These are phyloP conservation scores for Hymenochaete sp. DNA, from an alignment of 1,284 basidiomycete species.

Conservation along the genomic window DNA sequence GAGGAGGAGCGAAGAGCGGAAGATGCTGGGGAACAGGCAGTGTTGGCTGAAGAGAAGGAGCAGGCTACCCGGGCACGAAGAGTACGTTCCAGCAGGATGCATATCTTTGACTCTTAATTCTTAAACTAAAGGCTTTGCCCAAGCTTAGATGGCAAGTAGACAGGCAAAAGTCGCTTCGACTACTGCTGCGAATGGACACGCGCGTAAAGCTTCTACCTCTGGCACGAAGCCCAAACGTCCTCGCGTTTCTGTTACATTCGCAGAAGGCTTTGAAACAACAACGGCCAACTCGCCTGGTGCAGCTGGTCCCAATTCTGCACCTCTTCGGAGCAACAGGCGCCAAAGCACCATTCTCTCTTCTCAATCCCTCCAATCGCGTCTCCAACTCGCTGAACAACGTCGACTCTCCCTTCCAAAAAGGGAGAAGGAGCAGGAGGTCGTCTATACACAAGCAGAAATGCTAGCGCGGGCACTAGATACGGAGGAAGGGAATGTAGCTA, in stretches of 20 bases:
- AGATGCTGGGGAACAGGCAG: slow-evolving; percentile 46
- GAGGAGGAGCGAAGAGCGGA: slow-evolving; percentile 41
- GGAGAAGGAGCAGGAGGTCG: slow-evolving; percentile 38
- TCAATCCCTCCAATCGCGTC: slow-evolving; percentile 46
- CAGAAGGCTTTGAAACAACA: no score
- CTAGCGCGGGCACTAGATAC: slow-evolving; percentile 76
- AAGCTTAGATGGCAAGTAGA: no score
- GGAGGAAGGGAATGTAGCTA: slow-evolving; percentile 76
- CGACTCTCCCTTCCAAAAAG: slow-evolving; percentile 58
- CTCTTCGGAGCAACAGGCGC: slow-evolving; percentile 56
- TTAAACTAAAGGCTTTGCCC: no score
- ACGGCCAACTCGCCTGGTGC: no score
- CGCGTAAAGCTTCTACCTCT: no score
- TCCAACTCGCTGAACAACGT: slow-evolving; percentile 52
- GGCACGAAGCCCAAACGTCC: no score
- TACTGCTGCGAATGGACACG: no score
- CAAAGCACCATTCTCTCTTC: slow-evolving; percentile 57
- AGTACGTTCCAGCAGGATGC: slow-evolving; percentile 28
- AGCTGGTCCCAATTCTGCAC: no score
- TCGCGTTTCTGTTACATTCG: no score
- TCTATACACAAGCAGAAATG: slow-evolving; percentile 69
- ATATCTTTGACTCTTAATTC: neutral
- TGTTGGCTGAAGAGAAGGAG: slow-evolving; percentile 56
- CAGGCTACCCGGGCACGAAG: slow-evolving; percentile 44
- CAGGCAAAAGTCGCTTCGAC: no score